Base-by-base conservation (phyloP, 1,284 basidiomycete genomes). In the Amylostereum areolatum region DNA sequence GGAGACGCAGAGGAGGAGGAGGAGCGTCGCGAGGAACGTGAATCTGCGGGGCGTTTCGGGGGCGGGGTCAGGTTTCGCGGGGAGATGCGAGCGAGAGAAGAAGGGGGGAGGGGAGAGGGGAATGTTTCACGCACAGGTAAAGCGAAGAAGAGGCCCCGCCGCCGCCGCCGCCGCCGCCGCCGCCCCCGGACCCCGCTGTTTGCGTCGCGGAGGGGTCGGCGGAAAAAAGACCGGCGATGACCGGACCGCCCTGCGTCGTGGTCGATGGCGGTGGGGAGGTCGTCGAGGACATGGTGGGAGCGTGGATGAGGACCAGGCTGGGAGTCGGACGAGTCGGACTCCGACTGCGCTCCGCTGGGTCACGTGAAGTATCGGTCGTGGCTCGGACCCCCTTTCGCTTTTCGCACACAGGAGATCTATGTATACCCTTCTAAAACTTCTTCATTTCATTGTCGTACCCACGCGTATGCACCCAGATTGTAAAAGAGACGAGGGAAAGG, bases 21-120 rank as follows among this genome's bases (percentile, higher is more conserved):
- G 72, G 32, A 86, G 73, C 1, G 83, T 84, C 27, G 83, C 82
- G 35, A 86, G 75, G 60, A 86, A 86, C 1, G 83, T 85, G 62
- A 84, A 80, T 28, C 83, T 85, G 58, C 51, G 54, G 28, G 37
- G 40, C 43, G 25, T 46, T 49, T 12, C 31, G 18, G 35, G 11
- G 18, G 7, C 12, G 28, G 8, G 9, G 27, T n/a, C 25, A 4
- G 45, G 25, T 27, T 36, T 36, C 10, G 24, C 9, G 33, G 9
- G 3, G 29, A 36, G 28, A 31, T 63, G 66, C 45, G 50, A 70
- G 67, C 71, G 63, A 52, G 71, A 70, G 36, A n/a, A 29, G 25
- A 47, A 18, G 34, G 18, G 24, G 44, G 43, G 8, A 33, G 9
- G 10, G 44, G 33, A 46, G 12, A 39, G 41, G 27, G 40, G 33